Percentiles rank a stretch among this genome's conserved stretches.
phyloP scores from a whole-genome alignment of 768 basidiomycete genomes.

The Inosperma sp. region DNA sequence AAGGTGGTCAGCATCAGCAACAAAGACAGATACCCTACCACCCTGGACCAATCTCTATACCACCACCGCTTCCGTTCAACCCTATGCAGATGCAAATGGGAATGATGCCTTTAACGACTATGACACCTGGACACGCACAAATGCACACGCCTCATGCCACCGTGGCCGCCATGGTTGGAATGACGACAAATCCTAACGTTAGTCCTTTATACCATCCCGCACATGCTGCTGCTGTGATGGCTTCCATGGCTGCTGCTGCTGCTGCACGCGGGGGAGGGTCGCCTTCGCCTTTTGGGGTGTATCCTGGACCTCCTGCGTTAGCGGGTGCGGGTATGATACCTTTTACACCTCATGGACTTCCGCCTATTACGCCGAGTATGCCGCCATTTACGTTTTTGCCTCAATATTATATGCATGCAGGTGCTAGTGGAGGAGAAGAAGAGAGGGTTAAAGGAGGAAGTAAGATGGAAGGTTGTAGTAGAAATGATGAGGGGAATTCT shows the following conservation, averaged over 20 bases:
- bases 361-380: conserved; percentile 96
- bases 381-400: conserved; percentile 86
- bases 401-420: conserved; percentile 21
- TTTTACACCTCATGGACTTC: conserved; percentile 76
- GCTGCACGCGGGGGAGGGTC: conserved; percentile 17
- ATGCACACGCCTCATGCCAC: conserved; percentile 2
- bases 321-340: conserved; percentile 21
- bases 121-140: conserved; percentile 20
- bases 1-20: background rate
- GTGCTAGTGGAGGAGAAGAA: background rate
- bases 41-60: conserved; percentile 13
- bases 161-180: background rate
- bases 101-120: conserved; percentile 8
- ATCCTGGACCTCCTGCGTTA: conserved; percentile 7
- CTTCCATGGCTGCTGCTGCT: conserved; percentile 14
- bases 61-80: conserved; percentile 5
- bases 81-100: conserved; percentile 17
- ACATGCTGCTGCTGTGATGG: conserved; percentile 11
- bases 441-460: background rate
- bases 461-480: background rate
- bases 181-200: conserved; percentile 8
- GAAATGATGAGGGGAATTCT: background rate
- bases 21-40: conserved; percentile 13
- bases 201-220: conserved; percentile 10
- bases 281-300: conserved; percentile 9